Evolutionary conservation across 148 eudicot genomes (phyloP).

Genomic region (Nyssa sinensis): DNA sequence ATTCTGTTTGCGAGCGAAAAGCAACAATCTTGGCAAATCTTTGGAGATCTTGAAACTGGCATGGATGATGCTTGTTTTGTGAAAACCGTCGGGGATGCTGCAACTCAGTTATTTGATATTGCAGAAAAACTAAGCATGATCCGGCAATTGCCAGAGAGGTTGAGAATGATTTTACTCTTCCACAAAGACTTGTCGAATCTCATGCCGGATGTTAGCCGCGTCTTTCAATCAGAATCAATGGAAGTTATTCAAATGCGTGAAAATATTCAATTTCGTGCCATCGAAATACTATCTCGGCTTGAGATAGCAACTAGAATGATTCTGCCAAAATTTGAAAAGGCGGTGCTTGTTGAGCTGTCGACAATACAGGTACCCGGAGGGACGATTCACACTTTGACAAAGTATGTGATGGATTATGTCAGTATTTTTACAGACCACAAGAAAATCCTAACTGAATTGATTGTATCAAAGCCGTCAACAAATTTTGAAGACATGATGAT

Average conservation of each 20-base stretch:
- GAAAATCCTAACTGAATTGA: slow-evolving; percentile 62
- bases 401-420: slow-evolving; percentile 92
- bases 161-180: slow-evolving; percentile 77
- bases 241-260: slow-evolving; percentile 62
- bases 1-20: slow-evolving; percentile 69
- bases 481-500: slow-evolving; percentile 44
- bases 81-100: slow-evolving; percentile 65
- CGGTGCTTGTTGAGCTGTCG: slow-evolving; percentile 71
- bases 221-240: slow-evolving; percentile 53
- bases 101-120: slow-evolving; percentile 59
- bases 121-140: slow-evolving; percentile 59
- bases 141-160: slow-evolving; percentile 71
- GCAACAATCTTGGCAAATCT: slow-evolving; percentile 53
- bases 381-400: slow-evolving; percentile 74
- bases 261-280: slow-evolving; percentile 66
- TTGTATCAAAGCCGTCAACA: slow-evolving; percentile 68
- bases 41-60: slow-evolving; percentile 34
- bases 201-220: slow-evolving; percentile 59
- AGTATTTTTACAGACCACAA: slow-evolving; percentile 76
- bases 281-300: slow-evolving; percentile 68
- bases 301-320: slow-evolving; percentile 79
- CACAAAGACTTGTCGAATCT: slow-evolving; percentile 66
- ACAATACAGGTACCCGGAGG: slow-evolving; percentile 82
- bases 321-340: slow-evolving; percentile 79
- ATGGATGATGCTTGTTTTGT: slow-evolving; percentile 56